Base-by-base conservation (phyloP, 2,329 filamentous ascomycete genomes). In the Penicillium sclerotigenum region DNA sequence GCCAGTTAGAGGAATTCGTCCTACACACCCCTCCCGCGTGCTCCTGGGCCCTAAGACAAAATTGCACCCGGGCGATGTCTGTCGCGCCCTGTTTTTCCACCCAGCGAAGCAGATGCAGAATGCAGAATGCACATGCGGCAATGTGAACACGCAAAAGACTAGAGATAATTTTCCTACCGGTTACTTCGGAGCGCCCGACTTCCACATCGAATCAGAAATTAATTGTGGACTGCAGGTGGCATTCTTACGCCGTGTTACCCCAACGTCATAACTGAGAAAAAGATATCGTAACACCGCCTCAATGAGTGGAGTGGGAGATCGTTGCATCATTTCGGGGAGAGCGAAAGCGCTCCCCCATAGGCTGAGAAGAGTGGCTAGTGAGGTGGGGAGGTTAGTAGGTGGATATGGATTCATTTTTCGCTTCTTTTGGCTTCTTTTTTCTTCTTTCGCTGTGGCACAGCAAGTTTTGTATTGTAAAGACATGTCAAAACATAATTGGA, bases 221-320 rank as follows among this genome's bases (percentile, higher is more conserved):
- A 46, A 46, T 46, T 33, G 42, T 33, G 42, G 24, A 43, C 14
- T 18, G 13, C 9, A 3, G 6, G 11, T 22, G 22, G 14, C 20
- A 29, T 50, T 14, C 3, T 7, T n/a, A 31, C 45, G 24, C 24
- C 20, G 52, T 54, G 46, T 36, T n/a, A 47, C 36, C 36, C 18
- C 31, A 18, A 41, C 51, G 49, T 54, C 45, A 54, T 46, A 18
- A 40, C 29, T 56, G 42, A 36, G 34, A 43, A 29, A 40, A 33
- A 41, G 24, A 13, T 22, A 52, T 56, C 22, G 36, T 42, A 29
- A 28, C 53, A 55, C 53, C 53, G 47, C 53, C 53, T 55, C 53
- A 52, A 14, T 43, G 14, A n/a, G 53, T 55, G 40, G 53, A 33
- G 47, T 33, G 9, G 11, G 4, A 24, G 11, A 4, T 26, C 26